Base-by-base conservation (phyloP, 1,139 yeast genomes). In the Suhomyces terraborum region DNA sequence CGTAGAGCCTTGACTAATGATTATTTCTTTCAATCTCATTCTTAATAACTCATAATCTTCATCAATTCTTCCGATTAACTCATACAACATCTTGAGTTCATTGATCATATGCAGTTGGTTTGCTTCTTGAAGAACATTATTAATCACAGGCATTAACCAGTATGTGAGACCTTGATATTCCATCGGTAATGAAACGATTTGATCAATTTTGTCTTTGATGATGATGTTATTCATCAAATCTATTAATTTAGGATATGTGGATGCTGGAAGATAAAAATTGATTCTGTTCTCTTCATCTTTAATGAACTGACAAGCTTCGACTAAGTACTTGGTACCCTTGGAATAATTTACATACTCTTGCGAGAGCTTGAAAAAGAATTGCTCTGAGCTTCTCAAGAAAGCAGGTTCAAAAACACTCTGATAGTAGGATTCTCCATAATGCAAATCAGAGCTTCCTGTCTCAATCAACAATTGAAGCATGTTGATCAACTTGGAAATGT, bases 351-450 rank as follows among this genome's bases (percentile, higher is more conserved):
- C 56, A 26, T 75, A 59, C n/a, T 73, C 75, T 6, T 55, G 61
- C 0, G 84, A 73, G 17, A 79, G 67, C 6, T 56, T 56, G 17
- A 65, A 56, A 56, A 84, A 91, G 56, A 77, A 88, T 1, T 62
- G 60, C 42, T 74, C 76, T 0, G 94, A 79, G 18, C 73, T 73
- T 4, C 69, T 55, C 33, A 87, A 58, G 39, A 88, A 75, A 37
- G 61, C 64, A 0, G 88, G 88, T 52, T 88, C 96, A 59, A 89
- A 87, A 33, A 69, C 73, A 19, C 72, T 73, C 31, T 73, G 68
- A 56, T 85, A 88, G 50, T 81, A 84, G 43, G 73, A 80, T 35
- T 78, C 84, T 1, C 71, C 73, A 19, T 56, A 58, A 35, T 52
- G 62, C 7, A 58, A 43, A 12, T 73, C 56, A 10, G 43, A 52